phyloP scores from a whole-genome alignment of 352 stramenopile genomes.

The Globisporangium megalacanthum region DNA sequence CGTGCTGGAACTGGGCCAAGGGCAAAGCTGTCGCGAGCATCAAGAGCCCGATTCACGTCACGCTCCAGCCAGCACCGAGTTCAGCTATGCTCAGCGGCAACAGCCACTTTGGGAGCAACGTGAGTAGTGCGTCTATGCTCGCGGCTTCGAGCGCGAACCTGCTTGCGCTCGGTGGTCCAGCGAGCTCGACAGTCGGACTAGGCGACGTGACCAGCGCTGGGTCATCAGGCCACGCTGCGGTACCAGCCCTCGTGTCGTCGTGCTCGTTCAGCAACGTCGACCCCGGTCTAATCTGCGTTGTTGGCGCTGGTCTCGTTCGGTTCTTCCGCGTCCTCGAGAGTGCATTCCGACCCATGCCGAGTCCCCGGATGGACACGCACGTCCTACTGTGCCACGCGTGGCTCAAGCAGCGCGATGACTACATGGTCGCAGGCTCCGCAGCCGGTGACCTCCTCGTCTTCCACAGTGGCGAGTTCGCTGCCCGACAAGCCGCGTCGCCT shows the following conservation, averaged over 20 bases:
- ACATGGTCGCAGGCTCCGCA: slow-evolving; percentile 79
- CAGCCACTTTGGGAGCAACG: slow-evolving; percentile 22
- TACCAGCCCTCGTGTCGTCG: slow-evolving; percentile 43
- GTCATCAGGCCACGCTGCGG: too few relatives aligned
- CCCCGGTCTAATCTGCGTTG: slow-evolving; percentile 83
- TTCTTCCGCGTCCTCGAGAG: slow-evolving; percentile 91
- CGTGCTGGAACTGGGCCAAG: slow-evolving; percentile 92
- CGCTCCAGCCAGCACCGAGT: slow-evolving; percentile 35
- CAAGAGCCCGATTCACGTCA: slow-evolving; percentile 60
- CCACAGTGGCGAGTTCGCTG: slow-evolving; percentile 63
- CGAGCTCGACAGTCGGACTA: neutral
- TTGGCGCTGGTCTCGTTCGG: slow-evolving; percentile 69
- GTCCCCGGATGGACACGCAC: slow-evolving; percentile 58
- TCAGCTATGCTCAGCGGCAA: slow-evolving; percentile 31
- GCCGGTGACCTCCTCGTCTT: slow-evolving; percentile 87
- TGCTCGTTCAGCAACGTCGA: slow-evolving; percentile 89
- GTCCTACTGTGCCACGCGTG: slow-evolving; percentile 84
- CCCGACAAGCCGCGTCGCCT: slow-evolving; percentile 46
- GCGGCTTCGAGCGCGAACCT: slow-evolving; percentile 20
- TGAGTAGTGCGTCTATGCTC: slow-evolving; percentile 17
- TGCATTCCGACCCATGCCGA: slow-evolving; percentile 80
- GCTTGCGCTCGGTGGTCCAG: slow-evolving; percentile 12
- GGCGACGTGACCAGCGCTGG: neutral
- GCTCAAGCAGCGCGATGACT: slow-evolving; percentile 89
- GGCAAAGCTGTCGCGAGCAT: slow-evolving; percentile 80